Conservation (phyloP, 768 basidiomycete genomes). For the Lactarius psammicola region DNA sequence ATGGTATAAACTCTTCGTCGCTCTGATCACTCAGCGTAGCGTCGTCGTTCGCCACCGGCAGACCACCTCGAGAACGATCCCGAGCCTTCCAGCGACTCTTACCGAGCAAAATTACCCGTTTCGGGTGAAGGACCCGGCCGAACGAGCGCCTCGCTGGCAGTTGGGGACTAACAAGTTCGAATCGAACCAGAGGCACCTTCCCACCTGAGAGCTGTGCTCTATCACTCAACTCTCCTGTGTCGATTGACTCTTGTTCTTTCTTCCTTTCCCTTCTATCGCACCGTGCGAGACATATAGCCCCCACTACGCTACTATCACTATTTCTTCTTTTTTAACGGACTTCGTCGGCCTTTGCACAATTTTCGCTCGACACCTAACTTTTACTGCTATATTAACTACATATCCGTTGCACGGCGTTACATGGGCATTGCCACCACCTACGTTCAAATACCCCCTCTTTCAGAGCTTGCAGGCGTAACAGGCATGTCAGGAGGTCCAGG, state of each 20-base stretch:
- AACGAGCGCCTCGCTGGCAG: background rate
- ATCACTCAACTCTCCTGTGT: background rate
- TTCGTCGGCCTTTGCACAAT: constrained; percentile 5
- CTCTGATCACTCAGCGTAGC: background rate
- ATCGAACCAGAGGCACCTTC: background rate
- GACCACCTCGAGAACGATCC: constrained; percentile 4
- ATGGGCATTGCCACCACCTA: constrained; percentile 17
- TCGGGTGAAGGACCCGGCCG: background rate
- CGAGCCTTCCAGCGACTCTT: constrained; percentile 11
- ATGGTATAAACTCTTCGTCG: background rate
- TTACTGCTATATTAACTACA: constrained; percentile 2
- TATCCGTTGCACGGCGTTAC: constrained; percentile 4
- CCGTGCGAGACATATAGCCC: constrained; percentile 4
- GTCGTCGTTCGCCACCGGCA: background rate
- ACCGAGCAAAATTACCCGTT: constrained; percentile 9
- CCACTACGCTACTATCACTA: background rate
- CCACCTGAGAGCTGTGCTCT: constrained; percentile 22
- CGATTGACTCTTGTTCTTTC: background rate
- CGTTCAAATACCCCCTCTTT: constrained; percentile 10
- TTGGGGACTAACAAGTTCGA: background rate
- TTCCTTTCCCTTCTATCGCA: constrained; percentile 14
- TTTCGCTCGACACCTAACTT: constrained; percentile 2
- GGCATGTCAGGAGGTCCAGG: constrained; percentile 19
- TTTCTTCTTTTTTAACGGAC: constrained; percentile 8
- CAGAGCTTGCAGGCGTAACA: constrained; percentile 13